Evolutionary conservation across 331 rosid genomes (phyloP).

Genomic region (Ulmus americana): DNA sequence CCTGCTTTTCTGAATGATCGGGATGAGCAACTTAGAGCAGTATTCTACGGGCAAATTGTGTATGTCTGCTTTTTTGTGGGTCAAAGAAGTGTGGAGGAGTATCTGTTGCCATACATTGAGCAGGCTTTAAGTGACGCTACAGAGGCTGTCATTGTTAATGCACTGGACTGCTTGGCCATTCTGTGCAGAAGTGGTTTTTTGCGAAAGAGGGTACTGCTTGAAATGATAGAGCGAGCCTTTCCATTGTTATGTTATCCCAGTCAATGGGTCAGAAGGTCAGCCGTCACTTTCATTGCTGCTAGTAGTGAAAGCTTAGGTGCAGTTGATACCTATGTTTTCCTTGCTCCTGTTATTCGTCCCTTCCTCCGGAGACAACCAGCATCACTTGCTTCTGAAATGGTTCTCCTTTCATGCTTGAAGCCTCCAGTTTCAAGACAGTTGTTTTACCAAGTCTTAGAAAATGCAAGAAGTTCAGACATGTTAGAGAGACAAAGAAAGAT

Average conservation of each 20-base stretch:
- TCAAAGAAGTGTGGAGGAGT: constrained; percentile 95
- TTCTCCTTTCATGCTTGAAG: constrained; percentile 71
- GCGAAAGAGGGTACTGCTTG: constrained; percentile 80
- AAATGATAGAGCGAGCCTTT: constrained; percentile 87
- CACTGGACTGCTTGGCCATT: constrained; percentile 79
- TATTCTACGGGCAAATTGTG: constrained; percentile 83
- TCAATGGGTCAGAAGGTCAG: constrained; percentile 86
- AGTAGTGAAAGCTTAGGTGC: constrained; percentile 87
- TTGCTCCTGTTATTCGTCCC: constrained; percentile 83
- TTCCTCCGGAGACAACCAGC: constrained; percentile 83
- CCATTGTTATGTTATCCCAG: constrained; percentile 87
- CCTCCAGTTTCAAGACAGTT: constrained; percentile 75
- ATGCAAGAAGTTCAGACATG: constrained; percentile 91
- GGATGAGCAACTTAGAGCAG: constrained; percentile 86
- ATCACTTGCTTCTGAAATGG: constrained; percentile 76
- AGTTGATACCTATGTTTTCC: constrained; percentile 88
- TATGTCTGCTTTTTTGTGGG: constrained; percentile 97
- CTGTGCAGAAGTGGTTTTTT: constrained; percentile 72
- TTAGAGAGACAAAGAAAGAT: constrained; percentile 92
- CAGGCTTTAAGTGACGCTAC: constrained; percentile 78
- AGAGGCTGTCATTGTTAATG: constrained; percentile 80
- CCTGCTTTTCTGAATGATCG: constrained; percentile 95
- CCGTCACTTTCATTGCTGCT: constrained; percentile 78
- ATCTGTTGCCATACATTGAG: constrained; percentile 94
- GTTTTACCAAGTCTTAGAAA: constrained; percentile 71